A percentile compares a stretch with the other conserved stretches of the same genome.
Conservation (phyloP, 2,329 filamentous ascomycete genomes). For the Colletotrichum sansevieriae region DNA sequence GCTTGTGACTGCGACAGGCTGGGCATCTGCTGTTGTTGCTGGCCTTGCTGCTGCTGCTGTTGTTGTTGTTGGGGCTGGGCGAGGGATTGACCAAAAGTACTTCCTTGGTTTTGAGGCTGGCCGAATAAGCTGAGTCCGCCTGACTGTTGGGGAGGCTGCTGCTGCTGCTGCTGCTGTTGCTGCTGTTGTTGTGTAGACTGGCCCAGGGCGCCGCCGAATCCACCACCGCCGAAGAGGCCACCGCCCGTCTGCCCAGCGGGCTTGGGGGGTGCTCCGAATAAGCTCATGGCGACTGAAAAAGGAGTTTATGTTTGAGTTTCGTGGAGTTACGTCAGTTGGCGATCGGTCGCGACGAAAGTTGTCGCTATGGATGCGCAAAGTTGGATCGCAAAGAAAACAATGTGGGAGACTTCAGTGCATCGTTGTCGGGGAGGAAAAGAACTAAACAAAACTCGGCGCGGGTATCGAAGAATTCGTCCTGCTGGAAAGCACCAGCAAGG, state of each 20-base stretch:
- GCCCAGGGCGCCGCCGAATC: slow-evolving; percentile 51
- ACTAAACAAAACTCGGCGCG: background rate
- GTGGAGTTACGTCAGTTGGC: background rate
- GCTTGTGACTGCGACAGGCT: slow-evolving; percentile 59
- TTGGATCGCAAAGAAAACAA: slow-evolving; percentile 31
- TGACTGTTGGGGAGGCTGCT: slow-evolving; percentile 48
- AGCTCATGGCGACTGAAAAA: slow-evolving; percentile 48
- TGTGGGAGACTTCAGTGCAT: slow-evolving; percentile 28
- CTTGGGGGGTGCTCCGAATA: slow-evolving; percentile 58
- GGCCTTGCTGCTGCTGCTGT: slow-evolving; percentile 57
- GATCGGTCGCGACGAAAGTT: background rate
- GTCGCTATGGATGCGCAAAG: slow-evolving; percentile 20
- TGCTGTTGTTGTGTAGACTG: slow-evolving; percentile 53
- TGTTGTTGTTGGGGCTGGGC: slow-evolving; percentile 53
- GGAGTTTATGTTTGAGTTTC: slow-evolving; percentile 15
- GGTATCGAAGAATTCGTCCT: slow-evolving; percentile 26
- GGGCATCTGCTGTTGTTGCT: slow-evolving; percentile 59
- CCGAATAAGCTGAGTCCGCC: slow-evolving; percentile 55
- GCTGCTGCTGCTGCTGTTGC: slow-evolving; percentile 47
- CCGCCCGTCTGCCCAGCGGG: slow-evolving; percentile 46
- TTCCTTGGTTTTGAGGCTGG: slow-evolving; percentile 48
- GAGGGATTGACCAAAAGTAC: slow-evolving; percentile 51
- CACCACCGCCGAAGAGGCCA: slow-evolving; percentile 43
- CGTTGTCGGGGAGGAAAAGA: background rate
- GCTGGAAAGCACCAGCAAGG: background rate